A percentile compares a stretch with the other conserved stretches of the same genome.
Evolutionary conservation across 352 stramenopile genomes (phyloP).

Genomic region (Hyaloperonospora arabidopsidis): DNA sequence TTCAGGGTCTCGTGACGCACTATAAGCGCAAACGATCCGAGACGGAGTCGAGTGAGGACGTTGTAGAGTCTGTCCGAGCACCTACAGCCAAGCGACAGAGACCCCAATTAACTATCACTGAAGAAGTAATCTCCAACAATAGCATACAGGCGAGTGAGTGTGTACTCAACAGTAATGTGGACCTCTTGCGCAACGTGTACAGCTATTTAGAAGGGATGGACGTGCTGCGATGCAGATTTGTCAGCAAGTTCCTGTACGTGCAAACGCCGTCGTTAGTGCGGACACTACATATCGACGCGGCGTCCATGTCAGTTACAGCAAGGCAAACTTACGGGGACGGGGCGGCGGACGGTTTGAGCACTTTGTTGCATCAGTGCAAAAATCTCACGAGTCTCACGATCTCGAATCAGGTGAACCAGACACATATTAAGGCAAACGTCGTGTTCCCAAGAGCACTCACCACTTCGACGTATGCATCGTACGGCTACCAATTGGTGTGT

Average conservation of each 20-base stretch:
- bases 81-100: constrained; percentile 12
- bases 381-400: constrained; percentile 41
- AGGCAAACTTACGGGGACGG: constrained; percentile 14
- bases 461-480: constrained; percentile 19
- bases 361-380: constrained; percentile 33
- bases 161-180: constrained; percentile 46
- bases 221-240: constrained; percentile 30
- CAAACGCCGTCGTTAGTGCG: constrained; percentile 40
- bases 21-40: constrained; percentile 35
- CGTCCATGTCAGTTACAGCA: constrained; percentile 1
- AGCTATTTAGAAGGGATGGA: constrained; percentile 47
- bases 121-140: constrained; percentile 15
- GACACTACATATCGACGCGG: constrained; percentile 38
- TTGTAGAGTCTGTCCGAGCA: constrained; percentile 10
- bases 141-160: constrained; percentile 16
- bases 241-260: constrained; percentile 47
- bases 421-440: constrained; percentile 30
- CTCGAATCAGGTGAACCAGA: constrained; percentile 38
- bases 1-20: constrained; percentile 65
- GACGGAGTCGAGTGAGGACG: constrained; percentile 11
- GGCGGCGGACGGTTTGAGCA: constrained; percentile 9
- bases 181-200: constrained; percentile 51
- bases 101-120: constrained; percentile 12
- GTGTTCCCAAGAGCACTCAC: constrained; percentile 32
- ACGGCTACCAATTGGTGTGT: constrained; percentile 35